Base-by-base conservation (phyloP, 2,329 filamentous ascomycete genomes). In the Phyllachora maydis region DNA sequence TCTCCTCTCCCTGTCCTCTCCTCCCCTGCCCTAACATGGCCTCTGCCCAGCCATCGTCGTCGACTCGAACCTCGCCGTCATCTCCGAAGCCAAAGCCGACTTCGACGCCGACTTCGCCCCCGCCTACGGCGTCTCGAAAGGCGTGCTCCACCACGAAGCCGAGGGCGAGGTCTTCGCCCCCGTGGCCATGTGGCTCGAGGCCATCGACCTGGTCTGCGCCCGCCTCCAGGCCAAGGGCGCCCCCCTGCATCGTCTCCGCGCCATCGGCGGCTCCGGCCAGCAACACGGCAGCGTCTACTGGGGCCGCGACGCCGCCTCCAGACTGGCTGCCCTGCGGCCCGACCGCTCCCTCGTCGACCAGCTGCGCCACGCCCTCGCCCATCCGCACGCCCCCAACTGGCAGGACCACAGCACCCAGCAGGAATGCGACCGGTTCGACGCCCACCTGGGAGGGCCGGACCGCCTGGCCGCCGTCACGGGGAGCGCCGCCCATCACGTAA, bases 201-300 rank as follows among this genome's bases (percentile, higher is more conserved):
- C 85, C 12, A 54, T 95, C 21, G 82, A 95, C 42, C 65, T 85
- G 11, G 81, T 93, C 10, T 61, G 95, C 26, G 50, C 59, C 22
- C 69, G 76, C 10, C 59, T 98, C 31, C 59, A 65, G 35, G 59
- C 68, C 19, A 62, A 68, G 29, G 68, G 70, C 1, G 63, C 79
- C 26, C 73, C 82, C 34, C 73, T 93, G 38, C 50, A 59, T 24
- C 65, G 65, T 24, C 69, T 98, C 32, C 68, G 65, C 39, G 85
- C 79, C 15, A 63, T 98, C 35, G 85, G 78, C 39, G 88, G 82
- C 31, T 83, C 85, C 10, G 83, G 88, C 26, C 90, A 95, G 63
- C 88, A 98, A 56, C 88, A 95, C 48, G 88, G 88, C 16, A 95
- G 85, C 44, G 82, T 95, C 14, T 95, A 88, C 52, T 95, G 85